Conservation (phyloP, 768 basidiomycete genomes). For the Hygrocybe punicea region DNA sequence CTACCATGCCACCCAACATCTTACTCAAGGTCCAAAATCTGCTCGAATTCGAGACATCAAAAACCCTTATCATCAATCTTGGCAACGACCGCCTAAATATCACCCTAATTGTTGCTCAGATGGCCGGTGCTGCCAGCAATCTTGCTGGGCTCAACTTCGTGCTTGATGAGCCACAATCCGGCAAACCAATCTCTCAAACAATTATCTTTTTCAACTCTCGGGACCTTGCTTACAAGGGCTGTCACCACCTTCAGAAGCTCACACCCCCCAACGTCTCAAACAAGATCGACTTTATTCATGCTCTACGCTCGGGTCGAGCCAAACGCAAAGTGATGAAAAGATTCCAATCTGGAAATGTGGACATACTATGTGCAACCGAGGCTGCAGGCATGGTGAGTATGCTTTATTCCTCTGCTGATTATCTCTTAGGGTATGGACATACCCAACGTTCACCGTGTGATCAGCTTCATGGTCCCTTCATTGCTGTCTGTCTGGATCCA, state of each 20-base stretch:
- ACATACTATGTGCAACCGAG: conserved; percentile 12
- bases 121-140: conserved; percentile 13
- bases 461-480: conserved; percentile 4
- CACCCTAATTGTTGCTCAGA: conserved; percentile 13
- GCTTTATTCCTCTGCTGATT: neutral
- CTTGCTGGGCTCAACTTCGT: conserved; percentile 18
- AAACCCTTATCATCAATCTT: conserved; percentile 41
- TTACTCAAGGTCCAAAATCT: conserved; percentile 58
- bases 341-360: conserved; percentile 5
- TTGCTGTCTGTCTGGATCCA: conserved; percentile 3
- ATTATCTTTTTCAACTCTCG: conserved; percentile 24
- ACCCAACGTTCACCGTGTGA: conserved; percentile 4
- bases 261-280: conserved; percentile 11
- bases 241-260: conserved; percentile 8
- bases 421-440: conserved; percentile 9
- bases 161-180: conserved; percentile 9
- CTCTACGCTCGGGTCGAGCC: conserved; percentile 14
- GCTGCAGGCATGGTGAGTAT: conserved; percentile 18
- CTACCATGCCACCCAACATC: conserved; percentile 78
- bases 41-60: neutral
- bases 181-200: conserved; percentile 13
- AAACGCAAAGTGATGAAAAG: conserved; percentile 8
- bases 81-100: conserved; percentile 25
- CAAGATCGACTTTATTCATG: conserved; percentile 24
- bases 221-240: conserved; percentile 9